Conservation (phyloP, 345 rosid genomes). For the Lepidium sativum region DNA sequence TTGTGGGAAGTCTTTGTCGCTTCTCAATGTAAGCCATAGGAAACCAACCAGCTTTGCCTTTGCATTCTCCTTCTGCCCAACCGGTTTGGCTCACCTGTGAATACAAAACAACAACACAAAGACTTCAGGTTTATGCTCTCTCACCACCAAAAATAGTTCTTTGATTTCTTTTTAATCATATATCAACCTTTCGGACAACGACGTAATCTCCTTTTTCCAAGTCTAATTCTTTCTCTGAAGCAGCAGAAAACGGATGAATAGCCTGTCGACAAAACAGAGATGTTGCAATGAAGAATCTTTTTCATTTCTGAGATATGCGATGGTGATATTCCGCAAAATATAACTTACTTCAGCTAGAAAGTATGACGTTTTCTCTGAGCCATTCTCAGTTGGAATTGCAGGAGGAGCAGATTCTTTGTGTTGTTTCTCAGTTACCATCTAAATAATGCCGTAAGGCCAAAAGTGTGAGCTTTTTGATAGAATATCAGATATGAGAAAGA, state of each 20-base stretch:
- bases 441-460: conserved; percentile 10
- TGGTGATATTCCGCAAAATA: background rate
- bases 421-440: conserved; percentile 97
- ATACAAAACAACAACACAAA: background rate
- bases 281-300: background rate
- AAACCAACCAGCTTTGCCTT: conserved; percentile 95
- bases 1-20: conserved; percentile 71
- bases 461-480: conserved; percentile 1
- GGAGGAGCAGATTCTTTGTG: conserved; percentile 96
- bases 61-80: conserved; percentile 98
- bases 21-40: conserved; percentile 79
- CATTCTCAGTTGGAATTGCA: conserved; percentile 44
- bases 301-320: background rate
- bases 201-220: conserved; percentile 75
- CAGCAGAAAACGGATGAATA: conserved; percentile 56
- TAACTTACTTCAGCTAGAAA: conserved; percentile 84
- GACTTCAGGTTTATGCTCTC: background rate
- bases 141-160: background rate
- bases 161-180: background rate
- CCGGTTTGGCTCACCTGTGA: conserved; percentile 69
- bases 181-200: conserved; percentile 76
- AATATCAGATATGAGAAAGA: background rate
- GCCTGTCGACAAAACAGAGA: conserved; percentile 42
- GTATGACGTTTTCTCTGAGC: conserved; percentile 63
- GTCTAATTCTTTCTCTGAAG: conserved; percentile 86